These are phyloP conservation scores for Nymphaea colorata DNA, from an alignment of 164 flowering plant genomes.

Conservation along the genomic window DNA sequence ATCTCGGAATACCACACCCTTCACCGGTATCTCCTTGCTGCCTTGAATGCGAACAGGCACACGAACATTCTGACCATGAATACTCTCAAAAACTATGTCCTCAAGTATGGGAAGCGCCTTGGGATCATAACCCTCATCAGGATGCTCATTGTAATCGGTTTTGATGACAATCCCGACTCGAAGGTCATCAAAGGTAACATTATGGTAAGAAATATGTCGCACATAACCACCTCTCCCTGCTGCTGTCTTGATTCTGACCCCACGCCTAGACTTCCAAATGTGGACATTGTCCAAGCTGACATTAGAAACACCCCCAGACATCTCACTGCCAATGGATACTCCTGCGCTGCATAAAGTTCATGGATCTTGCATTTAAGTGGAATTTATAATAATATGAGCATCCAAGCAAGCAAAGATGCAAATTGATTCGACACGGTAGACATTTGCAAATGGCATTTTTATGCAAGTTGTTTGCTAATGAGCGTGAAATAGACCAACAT, in stretches of 20 bases:
- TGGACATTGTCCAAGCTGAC: slow-evolving; percentile 67
- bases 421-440: no score
- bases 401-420: no score
- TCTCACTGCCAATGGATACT: slow-evolving; percentile 93
- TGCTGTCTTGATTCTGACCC: slow-evolving; percentile 78
- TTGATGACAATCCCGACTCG: slow-evolving; percentile 87
- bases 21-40: slow-evolving; percentile 68
- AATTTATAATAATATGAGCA: no score
- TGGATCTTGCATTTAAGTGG: no score
- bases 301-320: slow-evolving; percentile 94
- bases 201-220: slow-evolving; percentile 50
- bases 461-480: no score
- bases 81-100: slow-evolving; percentile 50
- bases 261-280: slow-evolving; percentile 80
- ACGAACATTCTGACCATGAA: slow-evolving; percentile 90
- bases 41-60: slow-evolving; percentile 96
- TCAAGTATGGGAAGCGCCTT: slow-evolving; percentile 54
- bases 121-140: slow-evolving; percentile 63
- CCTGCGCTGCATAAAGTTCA: slow-evolving; percentile 60
- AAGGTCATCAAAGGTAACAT: slow-evolving; percentile 63
- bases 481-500: no score
- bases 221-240: slow-evolving; percentile 91
- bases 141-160: slow-evolving; percentile 93
- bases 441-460: no score
- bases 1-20: slow-evolving; percentile 61